These are phyloP conservation scores for Wilcoxina mikolae DNA, from an alignment of 495 filamentous ascomycete genomes.

Conservation along the genomic window DNA sequence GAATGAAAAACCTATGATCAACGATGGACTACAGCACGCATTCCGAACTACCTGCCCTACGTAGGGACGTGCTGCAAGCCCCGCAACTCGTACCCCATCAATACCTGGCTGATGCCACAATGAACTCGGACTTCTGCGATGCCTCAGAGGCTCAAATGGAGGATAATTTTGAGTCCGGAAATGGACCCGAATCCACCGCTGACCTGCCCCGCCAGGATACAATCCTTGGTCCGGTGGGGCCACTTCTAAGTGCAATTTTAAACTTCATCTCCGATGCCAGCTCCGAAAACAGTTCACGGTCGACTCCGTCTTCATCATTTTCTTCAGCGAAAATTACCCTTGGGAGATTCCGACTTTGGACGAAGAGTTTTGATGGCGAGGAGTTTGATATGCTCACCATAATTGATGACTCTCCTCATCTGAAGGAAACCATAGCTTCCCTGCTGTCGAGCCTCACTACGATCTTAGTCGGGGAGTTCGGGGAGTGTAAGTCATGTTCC, in stretches of 20 bases:
- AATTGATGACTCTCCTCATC: neutral
- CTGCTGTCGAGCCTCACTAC: neutral
- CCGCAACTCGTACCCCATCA: too few relatives aligned
- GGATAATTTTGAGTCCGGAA: neutral
- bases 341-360: neutral
- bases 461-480: neutral
- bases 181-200: neutral
- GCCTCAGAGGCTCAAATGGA: neutral
- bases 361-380: neutral
- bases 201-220: neutral
- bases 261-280: neutral
- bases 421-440: neutral
- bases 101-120: neutral
- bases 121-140: neutral
- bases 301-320: neutral
- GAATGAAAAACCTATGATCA: too few relatives aligned
- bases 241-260: neutral
- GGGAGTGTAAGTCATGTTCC: neutral
- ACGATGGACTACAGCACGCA: too few relatives aligned
- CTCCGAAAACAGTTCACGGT: neutral
- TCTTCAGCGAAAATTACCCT: neutral
- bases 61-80: too few relatives aligned
- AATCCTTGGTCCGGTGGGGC: neutral
- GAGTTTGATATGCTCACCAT: neutral
- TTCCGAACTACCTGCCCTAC: too few relatives aligned